These are phyloP conservation scores for Nasturtium officinale DNA, from an alignment of 345 rosid genomes.

Conservation along the genomic window DNA sequence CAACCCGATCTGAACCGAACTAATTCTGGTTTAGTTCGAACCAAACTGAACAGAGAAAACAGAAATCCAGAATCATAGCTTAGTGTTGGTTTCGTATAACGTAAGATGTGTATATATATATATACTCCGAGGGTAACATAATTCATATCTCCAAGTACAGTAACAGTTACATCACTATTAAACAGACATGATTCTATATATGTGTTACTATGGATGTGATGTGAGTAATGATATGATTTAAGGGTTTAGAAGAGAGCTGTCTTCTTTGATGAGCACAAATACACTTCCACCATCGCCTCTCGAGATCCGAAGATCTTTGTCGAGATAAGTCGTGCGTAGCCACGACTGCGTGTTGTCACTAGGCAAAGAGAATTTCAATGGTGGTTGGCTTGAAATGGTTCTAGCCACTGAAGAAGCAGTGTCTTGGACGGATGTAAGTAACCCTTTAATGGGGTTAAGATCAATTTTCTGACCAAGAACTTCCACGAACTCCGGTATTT, in stretches of 20 bases:
- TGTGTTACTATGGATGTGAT: constrained; percentile 11
- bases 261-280: constrained; percentile 87
- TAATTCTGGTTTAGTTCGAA: background rate
- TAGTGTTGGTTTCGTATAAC: background rate
- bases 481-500: constrained; percentile 74
- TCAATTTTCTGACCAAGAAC: constrained; percentile 86
- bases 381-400: constrained; percentile 91
- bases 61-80: background rate
- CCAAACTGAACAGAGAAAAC: background rate
- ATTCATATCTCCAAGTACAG: constrained; percentile 12
- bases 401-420: constrained; percentile 79
- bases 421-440: constrained; percentile 78
- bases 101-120: background rate
- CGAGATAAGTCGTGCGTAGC: constrained; percentile 89
- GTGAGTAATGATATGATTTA: constrained; percentile 32
- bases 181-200: constrained; percentile 13
- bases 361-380: constrained; percentile 71
- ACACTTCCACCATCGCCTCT: constrained; percentile 88
- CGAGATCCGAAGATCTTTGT: constrained; percentile 80
- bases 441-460: constrained; percentile 68
- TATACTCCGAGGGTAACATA: background rate
- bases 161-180: constrained; percentile 22
- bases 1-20: background rate
- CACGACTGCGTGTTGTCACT: constrained; percentile 72
- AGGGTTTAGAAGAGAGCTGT: constrained; percentile 63